A percentile compares a stretch with the other conserved stretches of the same genome.
These are phyloP conservation scores for Nemania abortiva DNA, from an alignment of 2,329 filamentous ascomycete species.

Conservation along the genomic window DNA sequence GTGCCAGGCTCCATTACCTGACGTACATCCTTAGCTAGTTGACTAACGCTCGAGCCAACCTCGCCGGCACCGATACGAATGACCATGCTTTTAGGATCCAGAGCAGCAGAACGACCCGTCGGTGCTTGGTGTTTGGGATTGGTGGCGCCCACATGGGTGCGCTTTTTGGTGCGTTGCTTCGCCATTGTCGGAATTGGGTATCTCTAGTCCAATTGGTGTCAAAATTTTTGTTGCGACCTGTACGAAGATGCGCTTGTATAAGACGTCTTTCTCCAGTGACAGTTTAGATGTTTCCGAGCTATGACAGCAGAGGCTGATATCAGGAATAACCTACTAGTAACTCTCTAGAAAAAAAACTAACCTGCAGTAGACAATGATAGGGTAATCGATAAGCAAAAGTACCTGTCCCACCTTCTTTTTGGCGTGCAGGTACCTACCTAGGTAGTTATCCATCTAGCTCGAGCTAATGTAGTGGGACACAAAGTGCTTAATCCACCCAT, in stretches of 20 bases:
- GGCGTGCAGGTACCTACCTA: neutral
- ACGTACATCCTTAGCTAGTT: constrained; percentile 91
- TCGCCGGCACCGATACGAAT: constrained; percentile 96
- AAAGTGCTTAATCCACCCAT: no score
- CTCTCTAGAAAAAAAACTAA: constrained; percentile 15
- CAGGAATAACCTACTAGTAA: neutral
- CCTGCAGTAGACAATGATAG: constrained; percentile 22
- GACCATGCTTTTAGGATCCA: constrained; percentile 95
- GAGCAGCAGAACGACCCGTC: constrained; percentile 71
- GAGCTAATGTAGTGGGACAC: neutral
- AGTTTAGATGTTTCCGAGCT: constrained; percentile 6
- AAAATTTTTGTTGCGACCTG: neutral
- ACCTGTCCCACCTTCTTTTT: neutral
- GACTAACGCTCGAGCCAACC: constrained; percentile 89
- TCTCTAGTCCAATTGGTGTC: neutral
- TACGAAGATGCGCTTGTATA: neutral
- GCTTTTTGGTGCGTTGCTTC: constrained; percentile 84
- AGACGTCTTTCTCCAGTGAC: neutral
- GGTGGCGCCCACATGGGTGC: constrained; percentile 80
- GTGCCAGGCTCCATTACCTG: constrained; percentile 97
- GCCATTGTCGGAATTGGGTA: constrained; percentile 69
- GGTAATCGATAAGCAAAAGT: constrained; percentile 14
- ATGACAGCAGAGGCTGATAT: constrained; percentile 43
- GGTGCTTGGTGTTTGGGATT: constrained; percentile 67
- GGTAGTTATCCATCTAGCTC: neutral